Base-by-base conservation (phyloP, 2,329 filamentous ascomycete species). In the Madurella mycetomatis region DNA sequence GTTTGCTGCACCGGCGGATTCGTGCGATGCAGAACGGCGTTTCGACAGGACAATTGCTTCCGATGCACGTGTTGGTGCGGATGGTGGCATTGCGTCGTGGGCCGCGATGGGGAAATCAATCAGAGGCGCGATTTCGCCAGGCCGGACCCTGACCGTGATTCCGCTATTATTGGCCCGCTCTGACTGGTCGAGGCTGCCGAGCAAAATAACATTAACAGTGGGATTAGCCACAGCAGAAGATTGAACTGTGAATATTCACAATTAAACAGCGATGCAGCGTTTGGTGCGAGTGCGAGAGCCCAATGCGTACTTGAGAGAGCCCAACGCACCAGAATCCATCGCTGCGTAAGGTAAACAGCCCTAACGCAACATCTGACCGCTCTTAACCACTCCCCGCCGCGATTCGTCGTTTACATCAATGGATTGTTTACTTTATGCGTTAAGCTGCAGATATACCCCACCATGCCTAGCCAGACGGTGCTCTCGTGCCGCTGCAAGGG, bases 71-170 rank as follows among this genome's bases (percentile, higher is more conserved):
- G 49, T 40, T 43, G 47, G 13, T 32, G 53, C 40, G 25, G 50
- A 42, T 31, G 49, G 44, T 52, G 53, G 52, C 59, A 63, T 62
- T 54, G 47, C 52, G 58, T 55, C 44, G 50, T 46, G 46, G 43
- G 51, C 48, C n/a, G 30, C 47, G 40, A 46, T 49, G 41, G 46
- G 47, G 47, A 43, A 51, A 46, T 51, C 37, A 41, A 51, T n/a
- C 18, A 42, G 51, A 47, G 17, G 37, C 44, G 31, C 37, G 43
- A 39, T 18, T 18, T 52, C 41, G 41, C 37, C 49, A 51, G 56
- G 53, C 50, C 53, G 51, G 58, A 59, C 60, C 57, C 62, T 59
- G 58, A 59, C 58, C 55, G 60, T 59, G 62, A 62, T 43, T 57
- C 51, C 47, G 47, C 9, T n/a, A n/a, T 11, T 31, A 58, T 61